Evolutionary conservation across 352 stramenopile genomes (phyloP).

Genomic region (Pythium insidiosum): DNA sequence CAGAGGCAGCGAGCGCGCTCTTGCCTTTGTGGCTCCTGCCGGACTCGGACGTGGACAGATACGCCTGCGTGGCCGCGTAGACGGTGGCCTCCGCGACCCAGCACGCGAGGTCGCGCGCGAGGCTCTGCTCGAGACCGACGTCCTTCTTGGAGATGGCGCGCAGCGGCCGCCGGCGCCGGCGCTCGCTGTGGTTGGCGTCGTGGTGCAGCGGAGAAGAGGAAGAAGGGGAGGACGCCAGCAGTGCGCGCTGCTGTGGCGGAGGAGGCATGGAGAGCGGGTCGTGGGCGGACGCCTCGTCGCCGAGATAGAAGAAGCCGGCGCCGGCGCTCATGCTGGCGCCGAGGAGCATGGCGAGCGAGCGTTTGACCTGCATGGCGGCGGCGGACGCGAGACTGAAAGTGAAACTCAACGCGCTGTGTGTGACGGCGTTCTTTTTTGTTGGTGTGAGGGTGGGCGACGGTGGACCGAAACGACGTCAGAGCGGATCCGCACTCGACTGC

Average conservation of each 20-base stretch:
- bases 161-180: constrained; percentile 8
- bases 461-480: neutral
- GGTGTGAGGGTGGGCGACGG: too few relatives aligned
- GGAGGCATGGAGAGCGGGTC: neutral
- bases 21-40: too few relatives aligned
- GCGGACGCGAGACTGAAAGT: neutral
- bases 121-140: constrained; percentile 62
- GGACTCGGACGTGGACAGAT: constrained; percentile 7
- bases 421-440: too few relatives aligned
- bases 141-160: constrained; percentile 40
- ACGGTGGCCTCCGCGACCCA: constrained; percentile 58
- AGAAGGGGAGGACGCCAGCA: too few relatives aligned
- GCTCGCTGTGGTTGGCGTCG: neutral
- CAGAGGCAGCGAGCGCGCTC: too few relatives aligned
- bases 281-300: constrained; percentile 36
- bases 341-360: constrained; percentile 41
- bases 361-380: constrained; percentile 36
- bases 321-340: constrained; percentile 42
- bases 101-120: constrained; percentile 53
- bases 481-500: neutral
- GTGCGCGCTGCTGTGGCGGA: too few relatives aligned
- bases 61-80: constrained; percentile 40
- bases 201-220: constrained; percentile 8
- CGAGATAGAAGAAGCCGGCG: constrained; percentile 37
- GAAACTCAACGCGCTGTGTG: neutral